Base-by-base conservation (phyloP, 345 rosid genomes). In the Salix dunnii region DNA sequence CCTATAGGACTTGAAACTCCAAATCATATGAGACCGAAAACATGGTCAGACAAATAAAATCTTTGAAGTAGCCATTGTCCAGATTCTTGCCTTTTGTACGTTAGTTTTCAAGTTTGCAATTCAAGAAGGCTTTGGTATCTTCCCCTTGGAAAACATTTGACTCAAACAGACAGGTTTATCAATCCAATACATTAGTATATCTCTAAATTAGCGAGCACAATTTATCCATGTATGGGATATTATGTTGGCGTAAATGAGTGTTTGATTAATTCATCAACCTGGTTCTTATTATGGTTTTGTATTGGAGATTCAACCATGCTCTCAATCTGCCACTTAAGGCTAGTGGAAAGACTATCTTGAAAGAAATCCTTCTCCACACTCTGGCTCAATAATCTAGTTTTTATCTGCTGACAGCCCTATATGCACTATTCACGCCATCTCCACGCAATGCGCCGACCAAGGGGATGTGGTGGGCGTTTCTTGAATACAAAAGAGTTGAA, bases 391-490 rank as follows among this genome's bases (percentile, higher is more conserved):
- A 12, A 66, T 69, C 42, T 21, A 38, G 25, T 77, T 80, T 7
- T 72, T 72, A 73, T 42, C 49, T 85, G 67, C 83, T 74, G 69
- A 31, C 89, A 96, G 97, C 92, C 94, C 27, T 96, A 91, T 76
- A 92, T 90, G 97, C 99, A 96, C 74, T 71, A 88, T 18, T 96
- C 99, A 0, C 94, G 99, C 70, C 98, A 93, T 83, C 94, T 90
- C 53, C 98, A 96, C 72, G 99, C 99, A 71, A 81, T 96, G 90
- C 97, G 98, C 63, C 94, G 97, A 63, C 98, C 97, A 68, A 91
- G 99, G 84, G 99, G 99, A 72, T 88, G 86, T 0, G 98, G 99
- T 16, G 99, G 99, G n/a, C 92, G 99, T 70, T 96, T 96, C 89
- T 77, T 96, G 90, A 96, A 93, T 80, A 73, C 89, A 0, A 91